Evolutionary conservation across 108 stramenopile genomes (phyloP).

Genomic region (Bacterosira constricta): DNA sequence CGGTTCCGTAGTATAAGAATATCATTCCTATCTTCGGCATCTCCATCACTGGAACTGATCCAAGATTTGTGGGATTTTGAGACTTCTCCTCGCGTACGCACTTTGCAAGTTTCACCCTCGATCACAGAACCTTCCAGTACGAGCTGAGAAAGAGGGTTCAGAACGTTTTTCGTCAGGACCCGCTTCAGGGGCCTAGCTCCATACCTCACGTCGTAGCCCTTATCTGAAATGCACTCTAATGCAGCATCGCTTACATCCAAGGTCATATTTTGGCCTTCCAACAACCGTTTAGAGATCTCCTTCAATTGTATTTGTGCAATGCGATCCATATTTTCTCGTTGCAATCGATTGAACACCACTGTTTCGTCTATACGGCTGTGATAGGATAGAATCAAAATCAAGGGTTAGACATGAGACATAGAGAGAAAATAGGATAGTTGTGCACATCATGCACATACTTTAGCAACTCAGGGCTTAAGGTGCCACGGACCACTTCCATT

Average conservation of each 20-base stretch:
- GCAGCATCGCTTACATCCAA: slow-evolving; percentile 64
- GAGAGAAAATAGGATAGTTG: not conserved
- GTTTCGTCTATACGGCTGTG: slow-evolving; percentile 80
- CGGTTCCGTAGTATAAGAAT: slow-evolving; percentile 72
- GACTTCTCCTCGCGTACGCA: slow-evolving; percentile 74
- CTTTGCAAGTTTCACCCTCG: slow-evolving; percentile 70
- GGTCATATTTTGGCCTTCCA: slow-evolving; percentile 67
- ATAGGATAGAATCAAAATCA: too few relatives aligned
- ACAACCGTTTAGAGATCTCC: slow-evolving; percentile 62
- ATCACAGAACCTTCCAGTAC: slow-evolving; percentile 68
- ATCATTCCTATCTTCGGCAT: slow-evolving; percentile 63
- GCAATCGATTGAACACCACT: slow-evolving; percentile 71
- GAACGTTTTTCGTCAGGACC: slow-evolving; percentile 84
- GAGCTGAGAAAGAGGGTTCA: slow-evolving; percentile 81
- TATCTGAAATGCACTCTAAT: slow-evolving; percentile 62
- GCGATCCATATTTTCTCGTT: slow-evolving; percentile 73
- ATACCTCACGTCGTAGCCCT: slow-evolving; percentile 89
- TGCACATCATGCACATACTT: slow-evolving; percentile 25
- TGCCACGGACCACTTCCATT: slow-evolving; percentile 71
- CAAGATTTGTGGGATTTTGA: slow-evolving; percentile 52
- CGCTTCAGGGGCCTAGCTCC: slow-evolving; percentile 95
- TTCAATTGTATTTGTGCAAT: slow-evolving; percentile 68
- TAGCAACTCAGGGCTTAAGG: slow-evolving; percentile 74
- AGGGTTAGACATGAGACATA: not conserved
- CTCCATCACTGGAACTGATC: slow-evolving; percentile 50